Conservation (phyloP, 257 asterid genomes). For the Dorcoceras hygrometricum region DNA sequence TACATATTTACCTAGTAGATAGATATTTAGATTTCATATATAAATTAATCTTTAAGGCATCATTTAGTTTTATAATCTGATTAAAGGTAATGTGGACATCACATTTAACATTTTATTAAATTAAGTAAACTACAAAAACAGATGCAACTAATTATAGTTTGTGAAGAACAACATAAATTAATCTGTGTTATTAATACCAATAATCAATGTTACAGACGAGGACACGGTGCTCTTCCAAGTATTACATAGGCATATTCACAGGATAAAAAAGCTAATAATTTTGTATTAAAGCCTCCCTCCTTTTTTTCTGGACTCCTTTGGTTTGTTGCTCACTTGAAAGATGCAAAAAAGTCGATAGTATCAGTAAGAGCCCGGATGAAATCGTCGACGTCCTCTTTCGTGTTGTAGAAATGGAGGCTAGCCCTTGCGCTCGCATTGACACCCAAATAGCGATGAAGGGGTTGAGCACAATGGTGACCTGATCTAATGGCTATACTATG, state of each 20-base stretch:
- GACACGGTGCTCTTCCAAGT: not conserved
- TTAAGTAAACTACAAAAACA: no score
- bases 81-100: no score
- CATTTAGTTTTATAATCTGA: no score
- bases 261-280: not conserved
- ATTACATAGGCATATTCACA: not conserved
- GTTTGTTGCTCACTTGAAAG: slow-evolving; percentile 40
- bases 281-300: not conserved
- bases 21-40: no score
- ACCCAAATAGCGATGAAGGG: slow-evolving; percentile 78
- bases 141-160: no score
- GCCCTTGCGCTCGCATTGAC: slow-evolving; percentile 85
- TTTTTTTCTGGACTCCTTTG: no score
- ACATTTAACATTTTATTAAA: no score
- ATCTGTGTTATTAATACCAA: no score
- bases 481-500: slow-evolving; percentile 87
- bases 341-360: slow-evolving; percentile 58
- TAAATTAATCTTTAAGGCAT: no score
- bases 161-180: no score
- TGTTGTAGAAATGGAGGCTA: slow-evolving; percentile 89
- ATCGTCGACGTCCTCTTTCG: slow-evolving; percentile 78
- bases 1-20: no score
- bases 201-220: no score
- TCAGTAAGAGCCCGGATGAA: slow-evolving; percentile 68
- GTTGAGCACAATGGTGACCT: slow-evolving; percentile 97